phyloP scores from a whole-genome alignment of 2,329 filamentous ascomycete genomes.

The Colletotrichum salicis region DNA sequence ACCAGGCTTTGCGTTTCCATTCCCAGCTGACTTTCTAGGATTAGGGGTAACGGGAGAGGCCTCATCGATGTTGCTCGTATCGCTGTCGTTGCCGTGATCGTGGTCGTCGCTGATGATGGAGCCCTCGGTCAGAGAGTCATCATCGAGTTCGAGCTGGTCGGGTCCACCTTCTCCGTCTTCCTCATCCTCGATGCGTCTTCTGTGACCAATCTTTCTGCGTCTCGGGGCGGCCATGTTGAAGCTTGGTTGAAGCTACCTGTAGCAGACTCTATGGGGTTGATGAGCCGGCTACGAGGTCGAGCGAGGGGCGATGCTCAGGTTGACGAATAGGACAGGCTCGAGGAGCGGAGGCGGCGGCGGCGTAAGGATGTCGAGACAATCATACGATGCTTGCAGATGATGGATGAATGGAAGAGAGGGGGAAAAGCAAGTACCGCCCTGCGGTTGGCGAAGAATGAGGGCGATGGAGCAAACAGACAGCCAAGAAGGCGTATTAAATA shows the following conservation, averaged over 20 bases:
- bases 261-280: conserved; percentile 4
- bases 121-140: conserved; percentile 74
- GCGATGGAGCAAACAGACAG: conserved; percentile 29
- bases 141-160: conserved; percentile 67
- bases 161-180: conserved; percentile 73
- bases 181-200: conserved; percentile 76
- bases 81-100: conserved; percentile 69
- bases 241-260: conserved; percentile 23
- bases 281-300: background rate
- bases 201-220: conserved; percentile 73
- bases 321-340: conserved; percentile 27
- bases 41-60: conserved; percentile 61
- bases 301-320: conserved; percentile 20
- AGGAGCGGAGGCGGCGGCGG: conserved; percentile 30
- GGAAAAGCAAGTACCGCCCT: conserved; percentile 35
- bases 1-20: conserved; percentile 52
- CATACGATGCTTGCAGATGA: conserved; percentile 32
- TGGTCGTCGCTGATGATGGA: conserved; percentile 72
- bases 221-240: conserved; percentile 61
- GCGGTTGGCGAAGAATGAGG: conserved; percentile 34
- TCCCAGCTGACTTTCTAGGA: conserved; percentile 50
- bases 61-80: conserved; percentile 71
- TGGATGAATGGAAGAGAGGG: conserved; percentile 26
- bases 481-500: conserved; percentile 34
- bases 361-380: conserved; percentile 28